Base-by-base conservation (phyloP, 2,329 filamentous ascomycete genomes). In the Hysterium pulicare region DNA sequence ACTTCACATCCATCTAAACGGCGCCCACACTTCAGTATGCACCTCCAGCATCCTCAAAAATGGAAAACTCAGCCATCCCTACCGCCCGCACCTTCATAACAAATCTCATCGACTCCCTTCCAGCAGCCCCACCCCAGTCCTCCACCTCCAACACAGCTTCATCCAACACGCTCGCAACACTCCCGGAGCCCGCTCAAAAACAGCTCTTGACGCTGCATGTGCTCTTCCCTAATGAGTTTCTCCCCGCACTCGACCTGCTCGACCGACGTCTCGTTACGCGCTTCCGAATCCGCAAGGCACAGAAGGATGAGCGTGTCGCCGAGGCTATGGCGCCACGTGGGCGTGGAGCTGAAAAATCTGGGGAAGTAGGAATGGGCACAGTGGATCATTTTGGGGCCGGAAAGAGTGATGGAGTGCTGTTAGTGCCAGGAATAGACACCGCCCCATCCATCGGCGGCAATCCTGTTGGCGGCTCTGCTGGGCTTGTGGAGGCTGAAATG, bases 201-300 rank as follows among this genome's bases (percentile, higher is more conserved):
- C 69, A 86, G 13, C 71, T 95, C n/a, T 71, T 89, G 1, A 89
- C 87, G 0, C 77, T 95, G 0, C 90, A 96, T 68, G 86, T 89
- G 24, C 71, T 96, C 11, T 94, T 94, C 58, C 90, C 90, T 0
- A 80, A 81, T 49, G 78, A 89, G 41, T 71, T 96, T 2, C 81
- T 96, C 1, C 87, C 89, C 2, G 89, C 91, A 0, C 75, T 98
- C 2, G 90, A 97, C 64, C 75, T 97, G 0, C 75, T 98, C 1
- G 93, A 98, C 64, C 79, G 88, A 20, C 71, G 77, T 2, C 77
- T 93, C 1, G 80, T 95, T 24, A 82, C 75, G 5, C 75, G 81
- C 1, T 65, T 75, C 13, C 44, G 41, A 0, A 50, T 64, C 13
- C 44, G 41, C 15, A 33, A 43, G 15, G 33, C 7, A 8, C n/a